Base-by-base conservation (phyloP, 1,139 yeast species). In the Fermentozyma sake region DNA sequence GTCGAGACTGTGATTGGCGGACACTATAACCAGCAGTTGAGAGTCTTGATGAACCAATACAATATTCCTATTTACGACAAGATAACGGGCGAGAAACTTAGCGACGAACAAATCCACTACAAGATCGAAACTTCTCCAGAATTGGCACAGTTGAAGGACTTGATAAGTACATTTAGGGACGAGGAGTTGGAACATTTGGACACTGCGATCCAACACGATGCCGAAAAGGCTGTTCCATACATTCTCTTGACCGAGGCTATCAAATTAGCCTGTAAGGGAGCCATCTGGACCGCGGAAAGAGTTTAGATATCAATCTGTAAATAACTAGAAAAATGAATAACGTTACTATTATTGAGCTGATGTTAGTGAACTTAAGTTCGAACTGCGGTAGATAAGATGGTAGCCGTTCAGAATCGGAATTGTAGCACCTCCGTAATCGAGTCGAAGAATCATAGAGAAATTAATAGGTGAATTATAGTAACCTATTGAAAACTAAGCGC, bases 1-100 rank as follows among this genome's bases (percentile, higher is more conserved):
- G 98, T 91, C 1, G 99, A 91, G 56, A 93, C 98, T 0, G 97
- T 93, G 2, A 93, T 91, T 54, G 99, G 98, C 2, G 84, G 85
- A 1, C 99, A 91, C 53, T 91, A 91, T 58, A 91, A 93, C 48
- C 79, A 80, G 37, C 99, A 91, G 54, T 62, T 91, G 38, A 65
- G 99, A 30, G 78, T 80, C 30, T 61, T 91, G 31, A 67, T 71
- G 58, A 77, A 76, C 42, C 80, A 79, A 39, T 79, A 66, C 40
- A 58, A 65, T 22, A 51, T 70, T 11, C 67, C 72, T 4, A 60
- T 66, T 4, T 47, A 55, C 22, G 76, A 72, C 32, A 68, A 69
- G 27, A 50, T 46, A 3, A 61, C 72, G 0, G 73, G 72, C 0
- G 48, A 52, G 20, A 30, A 27, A 18, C 34, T 62, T 8, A 35